Evolutionary conservation across 139 green algal species (phyloP).

Genomic region (Trebouxia sp.): DNA sequence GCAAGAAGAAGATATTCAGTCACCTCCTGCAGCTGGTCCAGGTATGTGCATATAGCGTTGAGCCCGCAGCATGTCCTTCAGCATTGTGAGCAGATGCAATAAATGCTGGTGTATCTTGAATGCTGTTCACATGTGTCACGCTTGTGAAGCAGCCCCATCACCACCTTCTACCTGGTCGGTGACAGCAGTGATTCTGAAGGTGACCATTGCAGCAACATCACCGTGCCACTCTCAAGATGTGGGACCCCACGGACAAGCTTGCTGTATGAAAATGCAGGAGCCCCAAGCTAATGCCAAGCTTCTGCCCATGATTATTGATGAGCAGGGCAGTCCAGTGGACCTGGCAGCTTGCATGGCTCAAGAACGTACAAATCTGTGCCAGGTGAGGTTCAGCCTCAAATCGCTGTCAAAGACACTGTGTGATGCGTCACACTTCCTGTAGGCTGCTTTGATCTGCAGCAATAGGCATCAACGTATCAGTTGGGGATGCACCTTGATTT

Average conservation of each 20-base stretch:
- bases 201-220: background rate
- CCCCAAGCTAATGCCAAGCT: background rate
- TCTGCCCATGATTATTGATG: conserved; percentile 7
- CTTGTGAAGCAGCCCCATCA: too few species aligned
- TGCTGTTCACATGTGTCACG: too few species aligned
- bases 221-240: background rate
- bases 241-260: background rate
- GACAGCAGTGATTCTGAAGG: too few species aligned
- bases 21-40: conserved; percentile 8
- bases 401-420: too few species aligned
- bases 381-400: background rate
- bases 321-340: background rate
- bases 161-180: too few species aligned
- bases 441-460: background rate
- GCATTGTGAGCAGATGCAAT: background rate
- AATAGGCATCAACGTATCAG: too few species aligned
- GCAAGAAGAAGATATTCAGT: background rate
- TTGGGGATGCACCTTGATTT: too few species aligned
- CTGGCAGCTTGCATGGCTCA: background rate
- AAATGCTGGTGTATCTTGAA: background rate
- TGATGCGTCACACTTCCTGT: background rate
- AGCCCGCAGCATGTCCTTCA: background rate
- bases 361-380: conserved; percentile 2
- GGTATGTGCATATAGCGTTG: background rate
- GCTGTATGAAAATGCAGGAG: background rate